Base-by-base conservation (phyloP, 148 eudicot species). In the Silene latifolia region DNA sequence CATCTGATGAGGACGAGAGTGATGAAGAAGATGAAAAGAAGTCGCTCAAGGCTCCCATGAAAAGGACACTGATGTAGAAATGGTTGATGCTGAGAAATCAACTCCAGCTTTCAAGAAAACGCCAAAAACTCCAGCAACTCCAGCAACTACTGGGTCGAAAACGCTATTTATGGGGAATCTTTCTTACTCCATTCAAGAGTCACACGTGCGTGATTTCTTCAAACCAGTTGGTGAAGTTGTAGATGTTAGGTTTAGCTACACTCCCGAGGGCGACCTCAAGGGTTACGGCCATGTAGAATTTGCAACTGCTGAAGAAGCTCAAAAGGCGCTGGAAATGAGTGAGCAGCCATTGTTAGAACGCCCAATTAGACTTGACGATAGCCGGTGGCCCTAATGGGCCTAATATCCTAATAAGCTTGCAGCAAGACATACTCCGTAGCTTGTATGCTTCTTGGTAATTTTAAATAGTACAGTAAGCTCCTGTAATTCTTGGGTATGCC, bases 261-360 rank as follows among this genome's bases (percentile, higher is more conserved):
- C 79, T 32, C 24, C 44, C 3, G 94, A 89, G 20, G 89, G 93
- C 39, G 10, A 35, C 11, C 89, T 95, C 61, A 90, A 78, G 77
- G 99, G 97, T 25, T 95, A 68, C 83, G 97, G 97, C 23, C 97
- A 95, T 80, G 89, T 92, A 68, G 97, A 95, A 63, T 95, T 95
- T 85, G 89, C 85, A 58, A 84, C 94, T 0, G 80, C 81, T 12
- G 96, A 90, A 69, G 90, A 61, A 65, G 96, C 97, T 35, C 81
- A 80, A 77, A 88, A 91, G 97, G 97, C 91, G 9, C 74, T 91
- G 20, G 78, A 87, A 74, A 70, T 90, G 77, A 79, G 84, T 73
- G 96, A 90, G 1, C 25, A 85, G 47, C 78, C 85, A 0, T 56
- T 93, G 69, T 35, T 83, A 21, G 82, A 75, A 24, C 98, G 98